Evolutionary conservation across 768 basidiomycete genomes (phyloP), one percentile per base, ranked within the genome.

Genomic region (Tricholoma bakamatsutake): DNA sequence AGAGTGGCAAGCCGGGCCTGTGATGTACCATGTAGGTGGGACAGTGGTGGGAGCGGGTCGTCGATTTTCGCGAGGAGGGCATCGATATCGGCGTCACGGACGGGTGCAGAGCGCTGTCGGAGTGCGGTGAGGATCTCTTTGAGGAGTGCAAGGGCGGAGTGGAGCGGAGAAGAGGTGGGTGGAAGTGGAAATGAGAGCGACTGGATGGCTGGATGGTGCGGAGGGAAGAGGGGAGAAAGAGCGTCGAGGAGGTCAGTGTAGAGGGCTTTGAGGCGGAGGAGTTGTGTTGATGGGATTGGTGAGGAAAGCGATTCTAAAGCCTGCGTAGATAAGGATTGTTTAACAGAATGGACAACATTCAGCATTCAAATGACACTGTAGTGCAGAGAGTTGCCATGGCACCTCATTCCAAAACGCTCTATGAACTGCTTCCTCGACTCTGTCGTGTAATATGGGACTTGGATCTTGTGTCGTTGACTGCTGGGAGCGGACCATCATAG

Each of bases 361-460:
- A 28, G 30, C 28, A 33, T 45, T 24, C 31, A 42, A 10, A 52
- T 47, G n/a, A 24, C 15, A 31, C n/a, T 48, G 31, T 15, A 50
- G 39, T 28, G 10, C 42, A 55, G 48, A 50, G 10, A 47, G 60
- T 6, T 55, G 4, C 39, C 46, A 53, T 61, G 77, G 63, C 61
- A 88, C 88, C 76, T 87, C 80, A 40, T 83, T 81, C 88, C 88
- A 90, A 65, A 90, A 90, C 4, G 84, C 87, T 49, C 71, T 73
- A 64, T 87, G 84, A 11, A 81, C 78, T 5, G 81, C 80, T 56
- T 77, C 73, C 55, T 77, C 76, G 11, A 82, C 80, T 39, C 80
- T 67, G 11, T 72, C 67, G 9, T 71, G 70, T 9, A 77, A 60
- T 7, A 46, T n/a, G 21, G 62, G 58, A 8, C 43, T 27, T 45